Evolutionary conservation across 495 filamentous ascomycete species (phyloP).

Genomic region (Halenospora varia): DNA sequence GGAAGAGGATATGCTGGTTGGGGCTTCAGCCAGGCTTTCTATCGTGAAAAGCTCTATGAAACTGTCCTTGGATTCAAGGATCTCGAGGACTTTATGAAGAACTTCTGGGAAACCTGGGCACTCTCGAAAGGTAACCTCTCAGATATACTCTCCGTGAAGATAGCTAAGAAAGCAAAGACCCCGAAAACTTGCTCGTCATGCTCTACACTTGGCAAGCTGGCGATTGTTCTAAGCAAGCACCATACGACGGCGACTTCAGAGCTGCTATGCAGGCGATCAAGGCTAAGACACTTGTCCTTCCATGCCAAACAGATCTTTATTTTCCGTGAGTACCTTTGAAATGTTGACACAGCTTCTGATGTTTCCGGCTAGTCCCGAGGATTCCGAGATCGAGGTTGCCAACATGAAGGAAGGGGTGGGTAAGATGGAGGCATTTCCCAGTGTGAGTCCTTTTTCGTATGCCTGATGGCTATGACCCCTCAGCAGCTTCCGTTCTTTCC

Average conservation of each 20-base stretch:
- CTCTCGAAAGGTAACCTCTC: conserved; percentile 48
- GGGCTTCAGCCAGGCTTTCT: conserved; percentile 72
- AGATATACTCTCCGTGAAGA: background rate
- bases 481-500: too few relatives aligned
- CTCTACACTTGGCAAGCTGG: conserved; percentile 71
- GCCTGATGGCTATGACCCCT: background rate
- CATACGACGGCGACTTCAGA: conserved; percentile 61
- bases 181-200: conserved; percentile 64
- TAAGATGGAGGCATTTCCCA: conserved; percentile 51
- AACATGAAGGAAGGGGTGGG: conserved; percentile 61
- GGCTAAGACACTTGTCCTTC: conserved; percentile 62
- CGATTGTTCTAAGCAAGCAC: conserved; percentile 58
- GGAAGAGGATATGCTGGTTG: conserved; percentile 72
- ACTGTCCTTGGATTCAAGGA: conserved; percentile 53
- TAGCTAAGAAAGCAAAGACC: conserved; percentile 40
- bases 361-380: conserved; percentile 47
- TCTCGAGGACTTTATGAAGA: conserved; percentile 65
- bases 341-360: conserved; percentile 14
- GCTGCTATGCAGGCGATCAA: conserved; percentile 63
- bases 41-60: conserved; percentile 62
- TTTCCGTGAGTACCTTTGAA: conserved; percentile 52
- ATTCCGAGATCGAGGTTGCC: conserved; percentile 63
- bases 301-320: conserved; percentile 66
- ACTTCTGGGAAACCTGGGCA: conserved; percentile 73
- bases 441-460: conserved; percentile 12